Base-by-base conservation (phyloP, 441 rosid species). In the Pelargonium fulgidum region DNA sequence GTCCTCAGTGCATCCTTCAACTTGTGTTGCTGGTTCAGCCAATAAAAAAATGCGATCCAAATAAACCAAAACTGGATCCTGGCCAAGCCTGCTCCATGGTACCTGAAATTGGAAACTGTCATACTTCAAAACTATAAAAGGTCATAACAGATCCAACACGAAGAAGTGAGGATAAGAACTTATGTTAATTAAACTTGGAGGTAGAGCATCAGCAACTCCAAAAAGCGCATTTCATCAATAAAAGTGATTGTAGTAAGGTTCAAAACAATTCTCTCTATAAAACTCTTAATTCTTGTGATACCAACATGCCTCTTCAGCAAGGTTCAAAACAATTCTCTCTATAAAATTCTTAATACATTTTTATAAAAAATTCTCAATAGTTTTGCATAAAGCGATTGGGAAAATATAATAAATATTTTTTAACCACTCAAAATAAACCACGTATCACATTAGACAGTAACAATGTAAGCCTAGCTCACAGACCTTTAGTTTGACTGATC, bases 31-130 rank as follows among this genome's bases (percentile, higher is more conserved):
- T 69, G 97, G 95, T 81, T 92, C 98, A 48, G 96, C 98, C 71
- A 93, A 79, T 64, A 95, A 82, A 81, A 81, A 95, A 68, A 95
- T 92, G 19, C 88, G 86, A 85, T 95, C 99, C 81, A 95, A 84
- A 75, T 71, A 83, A 76, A 95, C 97, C 68, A 89, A 77, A 73
- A 95, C 98, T 36, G 99, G 97, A 69, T 95, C 99, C 84, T 92
- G 98, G 75, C 98, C 99, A 76, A 95, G 98, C 85, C 93, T 90
- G 82, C 93, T 95, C 99, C 99, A 92, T 7, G 99, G 99, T 70
- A 95, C 98, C 99, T 95, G 86, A 65, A 76, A 79, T 73, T 65
- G 13, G 47, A 68, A 70, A 44, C 68, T 22, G 39, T 19, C 70
- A 70, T 52, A 19, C 7, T 7, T 16, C 59, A 7, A 5, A 16